Evolutionary conservation across 208 protist genomes (phyloP).

Genomic region (Spongospora subterranea): DNA sequence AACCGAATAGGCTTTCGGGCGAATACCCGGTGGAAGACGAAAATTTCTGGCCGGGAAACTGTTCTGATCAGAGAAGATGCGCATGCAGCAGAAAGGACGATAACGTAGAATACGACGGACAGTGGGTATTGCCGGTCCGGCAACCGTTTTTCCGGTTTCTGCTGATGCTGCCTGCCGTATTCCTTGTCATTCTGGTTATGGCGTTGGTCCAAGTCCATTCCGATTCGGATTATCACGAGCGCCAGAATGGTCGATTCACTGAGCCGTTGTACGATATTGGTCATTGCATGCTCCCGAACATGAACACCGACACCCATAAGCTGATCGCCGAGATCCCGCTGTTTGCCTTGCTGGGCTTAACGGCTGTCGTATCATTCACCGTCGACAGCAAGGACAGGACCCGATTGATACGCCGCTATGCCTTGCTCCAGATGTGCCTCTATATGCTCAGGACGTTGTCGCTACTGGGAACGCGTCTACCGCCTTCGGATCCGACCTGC

Average conservation of each 20-base stretch:
- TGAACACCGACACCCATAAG: not conserved
- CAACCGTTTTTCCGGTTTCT: not conserved
- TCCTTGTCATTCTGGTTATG: conserved; percentile 31
- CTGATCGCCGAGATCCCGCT: conserved; percentile 36
- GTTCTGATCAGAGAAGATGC: too few relatives aligned
- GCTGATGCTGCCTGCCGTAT: not conserved
- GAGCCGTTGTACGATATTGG: conserved; percentile 10
- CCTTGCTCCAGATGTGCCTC: not conserved
- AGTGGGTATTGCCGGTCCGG: not conserved
- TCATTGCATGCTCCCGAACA: not conserved
- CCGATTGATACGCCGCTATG: not conserved
- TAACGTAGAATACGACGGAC: too few relatives aligned
- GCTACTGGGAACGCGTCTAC: conserved; percentile 27
- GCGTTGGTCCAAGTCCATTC: not conserved
- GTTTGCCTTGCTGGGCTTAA: not conserved
- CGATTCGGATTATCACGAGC: conserved; percentile 25
- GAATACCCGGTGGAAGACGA: too few relatives aligned
- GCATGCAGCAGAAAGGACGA: too few relatives aligned
- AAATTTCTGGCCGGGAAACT: too few relatives aligned
- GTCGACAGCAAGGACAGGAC: not conserved
- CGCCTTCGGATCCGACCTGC: conserved; percentile 44
- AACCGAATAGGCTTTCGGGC: too few relatives aligned
- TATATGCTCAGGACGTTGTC: conserved; percentile 32
- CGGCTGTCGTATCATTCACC: not conserved
- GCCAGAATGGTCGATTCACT: not conserved